Evolutionary conservation across 2,329 filamentous ascomycete genomes (phyloP).

Genomic region (Graphiopsis chlorocephala): DNA sequence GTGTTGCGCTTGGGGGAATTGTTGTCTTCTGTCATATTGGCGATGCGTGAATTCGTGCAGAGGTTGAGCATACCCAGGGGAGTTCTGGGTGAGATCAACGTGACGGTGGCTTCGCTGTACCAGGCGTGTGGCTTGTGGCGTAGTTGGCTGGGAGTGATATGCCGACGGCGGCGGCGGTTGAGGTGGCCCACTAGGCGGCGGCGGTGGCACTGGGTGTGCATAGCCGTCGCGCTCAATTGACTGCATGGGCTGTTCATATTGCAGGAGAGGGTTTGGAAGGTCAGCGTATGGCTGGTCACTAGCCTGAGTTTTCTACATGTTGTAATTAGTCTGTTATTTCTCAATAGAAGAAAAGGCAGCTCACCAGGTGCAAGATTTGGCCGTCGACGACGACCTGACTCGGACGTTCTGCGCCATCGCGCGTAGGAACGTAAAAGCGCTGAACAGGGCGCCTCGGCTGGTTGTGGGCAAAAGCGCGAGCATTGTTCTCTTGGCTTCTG

Average conservation of each 20-base stretch:
- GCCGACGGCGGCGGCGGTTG: background rate
- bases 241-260: conserved; percentile 23
- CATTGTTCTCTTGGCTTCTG: conserved; percentile 12
- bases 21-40: background rate
- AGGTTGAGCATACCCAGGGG: background rate
- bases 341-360: background rate
- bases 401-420: background rate
- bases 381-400: background rate
- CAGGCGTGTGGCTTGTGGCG: background rate
- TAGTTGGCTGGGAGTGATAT: background rate
- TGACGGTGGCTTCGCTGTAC: background rate
- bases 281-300: conserved; percentile 1
- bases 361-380: background rate
- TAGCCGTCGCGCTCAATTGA: conserved; percentile 26
- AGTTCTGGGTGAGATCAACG: background rate
- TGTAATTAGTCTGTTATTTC: background rate
- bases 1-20: background rate
- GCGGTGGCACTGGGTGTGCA: background rate
- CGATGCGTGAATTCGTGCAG: no score
- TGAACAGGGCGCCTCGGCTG: background rate
- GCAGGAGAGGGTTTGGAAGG: background rate
- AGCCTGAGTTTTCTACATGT: background rate
- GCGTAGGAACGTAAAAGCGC: background rate
- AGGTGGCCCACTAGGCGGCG: background rate
- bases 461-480: background rate